phyloP scores from a whole-genome alignment of 805 yeast species.

The Candida insectalens region DNA sequence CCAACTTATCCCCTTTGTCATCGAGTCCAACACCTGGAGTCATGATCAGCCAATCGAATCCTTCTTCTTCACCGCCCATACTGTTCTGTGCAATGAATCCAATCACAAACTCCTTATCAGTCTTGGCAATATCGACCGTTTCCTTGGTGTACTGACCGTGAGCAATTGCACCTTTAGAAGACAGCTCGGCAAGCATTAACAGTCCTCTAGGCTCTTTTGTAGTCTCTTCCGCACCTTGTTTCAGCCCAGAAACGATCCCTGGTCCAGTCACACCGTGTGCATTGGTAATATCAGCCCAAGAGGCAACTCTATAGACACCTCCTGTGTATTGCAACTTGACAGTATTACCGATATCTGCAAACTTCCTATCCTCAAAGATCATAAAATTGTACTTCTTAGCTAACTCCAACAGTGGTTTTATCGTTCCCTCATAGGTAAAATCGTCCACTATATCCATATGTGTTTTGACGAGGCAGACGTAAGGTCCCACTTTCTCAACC shows the following conservation, averaged over 20 bases:
- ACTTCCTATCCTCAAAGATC: constrained; percentile 94
- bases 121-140: constrained; percentile 79
- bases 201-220: constrained; percentile 77
- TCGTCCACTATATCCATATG: constrained; percentile 92
- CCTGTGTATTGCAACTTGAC: constrained; percentile 90
- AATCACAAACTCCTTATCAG: constrained; percentile 82
- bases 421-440: constrained; percentile 72
- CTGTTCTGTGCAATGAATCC: constrained; percentile 93
- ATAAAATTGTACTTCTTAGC: constrained; percentile 78
- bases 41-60: constrained; percentile 92
- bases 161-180: constrained; percentile 90
- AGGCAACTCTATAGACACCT: constrained; percentile 80
- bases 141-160: constrained; percentile 80
- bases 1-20: constrained; percentile 90
- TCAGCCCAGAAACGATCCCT: constrained; percentile 84
- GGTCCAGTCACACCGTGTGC: constrained; percentile 97
- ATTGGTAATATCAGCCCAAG: constrained; percentile 95
- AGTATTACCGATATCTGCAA: constrained; percentile 97
- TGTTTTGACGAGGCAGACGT: constrained; percentile 84
- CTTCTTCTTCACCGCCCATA: constrained; percentile 75
- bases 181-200: constrained; percentile 90
- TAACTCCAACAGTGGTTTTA: constrained; percentile 60
- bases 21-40: constrained; percentile 99
- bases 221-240: constrained; percentile 67
- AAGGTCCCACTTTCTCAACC: constrained; percentile 80